Evolutionary conservation across 768 basidiomycete species (phyloP).

Genomic region (Lepiota venenata): DNA sequence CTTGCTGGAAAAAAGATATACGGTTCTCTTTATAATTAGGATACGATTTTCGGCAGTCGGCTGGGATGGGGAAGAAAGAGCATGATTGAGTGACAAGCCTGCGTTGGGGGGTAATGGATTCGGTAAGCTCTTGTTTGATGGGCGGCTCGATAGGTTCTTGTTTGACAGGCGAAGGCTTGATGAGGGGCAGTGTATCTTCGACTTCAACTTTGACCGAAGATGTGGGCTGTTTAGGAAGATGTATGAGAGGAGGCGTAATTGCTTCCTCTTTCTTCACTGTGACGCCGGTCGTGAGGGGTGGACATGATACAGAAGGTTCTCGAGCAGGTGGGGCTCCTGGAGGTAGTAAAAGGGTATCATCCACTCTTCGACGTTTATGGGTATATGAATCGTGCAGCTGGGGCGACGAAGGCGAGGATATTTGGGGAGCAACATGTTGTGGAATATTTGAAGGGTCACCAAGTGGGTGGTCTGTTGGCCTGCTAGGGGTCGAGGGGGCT

Average conservation of each 20-base stretch:
- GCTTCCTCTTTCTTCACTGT: neutral
- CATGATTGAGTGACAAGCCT: constrained; percentile 8
- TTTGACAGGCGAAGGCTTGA: neutral
- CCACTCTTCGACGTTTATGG: neutral
- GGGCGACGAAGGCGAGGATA: neutral
- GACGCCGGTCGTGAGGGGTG: too few relatives aligned
- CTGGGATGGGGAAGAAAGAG: constrained; percentile 10
- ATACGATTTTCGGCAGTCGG: neutral
- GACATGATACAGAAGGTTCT: too few relatives aligned
- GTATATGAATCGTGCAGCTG: neutral
- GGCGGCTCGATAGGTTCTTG: neutral
- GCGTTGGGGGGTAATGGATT: neutral
- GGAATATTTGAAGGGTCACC: too few relatives aligned
- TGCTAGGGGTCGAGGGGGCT: too few relatives aligned
- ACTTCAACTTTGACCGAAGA: neutral
- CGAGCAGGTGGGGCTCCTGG: too few relatives aligned
- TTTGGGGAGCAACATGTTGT: neutral
- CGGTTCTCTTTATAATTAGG: constrained; percentile 9
- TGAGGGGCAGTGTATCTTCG: neutral
- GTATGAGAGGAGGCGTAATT: neutral
- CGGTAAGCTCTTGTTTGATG: constrained; percentile 5
- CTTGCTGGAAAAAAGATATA: constrained; percentile 1
- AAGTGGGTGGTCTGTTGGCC: too few relatives aligned
- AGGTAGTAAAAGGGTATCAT: neutral
- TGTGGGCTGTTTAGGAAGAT: neutral